phyloP scores from a whole-genome alignment of 768 basidiomycete species.

The Naganishia antarctica region DNA sequence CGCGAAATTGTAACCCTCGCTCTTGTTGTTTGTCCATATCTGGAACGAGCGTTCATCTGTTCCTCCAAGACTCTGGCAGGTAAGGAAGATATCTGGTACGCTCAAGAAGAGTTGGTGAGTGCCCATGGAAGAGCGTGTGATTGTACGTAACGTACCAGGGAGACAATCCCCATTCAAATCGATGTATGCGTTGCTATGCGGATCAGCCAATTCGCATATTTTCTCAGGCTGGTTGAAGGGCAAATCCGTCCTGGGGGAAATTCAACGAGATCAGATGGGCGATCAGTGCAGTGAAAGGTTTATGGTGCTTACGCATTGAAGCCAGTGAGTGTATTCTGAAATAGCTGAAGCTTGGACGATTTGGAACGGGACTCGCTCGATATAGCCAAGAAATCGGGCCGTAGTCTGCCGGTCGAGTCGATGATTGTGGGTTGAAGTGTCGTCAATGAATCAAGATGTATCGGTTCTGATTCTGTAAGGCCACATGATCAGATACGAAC shows the following conservation, averaged over 20 bases:
- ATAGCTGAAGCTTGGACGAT: constrained; percentile 56
- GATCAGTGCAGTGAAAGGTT: too few relatives aligned
- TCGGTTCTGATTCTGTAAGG: constrained; percentile 18
- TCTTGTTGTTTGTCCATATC: constrained; percentile 86
- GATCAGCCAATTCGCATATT: constrained; percentile 69
- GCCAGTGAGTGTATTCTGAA: constrained; percentile 73
- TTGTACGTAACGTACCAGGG: constrained; percentile 59
- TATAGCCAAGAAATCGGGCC: constrained; percentile 76
- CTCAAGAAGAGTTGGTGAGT: background rate
- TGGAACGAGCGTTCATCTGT: constrained; percentile 65
- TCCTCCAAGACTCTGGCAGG: constrained; percentile 57
- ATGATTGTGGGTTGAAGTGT: constrained; percentile 33
- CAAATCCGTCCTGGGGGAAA: constrained; percentile 1
- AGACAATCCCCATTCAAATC: constrained; percentile 95
- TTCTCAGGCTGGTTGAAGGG: constrained; percentile 58
- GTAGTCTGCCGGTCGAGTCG: constrained; percentile 85
- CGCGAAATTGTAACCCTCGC: constrained; percentile 65
- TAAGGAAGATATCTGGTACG: constrained; percentile 72
- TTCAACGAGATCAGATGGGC: background rate
- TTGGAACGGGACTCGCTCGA: constrained; percentile 36
- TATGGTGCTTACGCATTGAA: constrained; percentile 62
- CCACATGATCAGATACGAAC: too few relatives aligned
- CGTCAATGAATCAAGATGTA: constrained; percentile 51
- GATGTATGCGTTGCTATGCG: constrained; percentile 90
- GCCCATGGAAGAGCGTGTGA: background rate